phyloP scores from a whole-genome alignment of 2,329 filamentous ascomycete genomes.

The Aschersonia sp. region DNA sequence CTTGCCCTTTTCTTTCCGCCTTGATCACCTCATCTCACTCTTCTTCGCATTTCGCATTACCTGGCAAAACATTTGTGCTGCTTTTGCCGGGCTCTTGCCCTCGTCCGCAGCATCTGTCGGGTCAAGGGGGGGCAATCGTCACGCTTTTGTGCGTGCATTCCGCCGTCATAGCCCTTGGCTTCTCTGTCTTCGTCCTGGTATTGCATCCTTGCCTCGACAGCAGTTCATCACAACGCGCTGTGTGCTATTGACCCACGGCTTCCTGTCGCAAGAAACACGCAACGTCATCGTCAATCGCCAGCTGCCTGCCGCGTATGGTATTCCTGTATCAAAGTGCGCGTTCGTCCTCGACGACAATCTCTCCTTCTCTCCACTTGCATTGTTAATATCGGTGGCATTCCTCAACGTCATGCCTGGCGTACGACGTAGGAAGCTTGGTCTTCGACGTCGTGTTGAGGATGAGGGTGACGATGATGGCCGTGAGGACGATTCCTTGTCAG shows the following conservation, averaged over 20 bases:
- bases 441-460: slow-evolving; percentile 53
- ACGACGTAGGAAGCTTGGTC: slow-evolving; percentile 52
- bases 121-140: no score
- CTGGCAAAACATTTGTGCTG: not conserved
- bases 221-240: no score
- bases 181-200: no score
- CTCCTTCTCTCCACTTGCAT: slow-evolving; percentile 7
- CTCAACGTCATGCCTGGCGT: slow-evolving; percentile 21
- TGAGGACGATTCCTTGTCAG: slow-evolving; percentile 52
- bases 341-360: slow-evolving; percentile 12
- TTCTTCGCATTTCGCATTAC: not conserved
- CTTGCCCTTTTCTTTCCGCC: not conserved
- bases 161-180: no score
- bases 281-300: not conserved
- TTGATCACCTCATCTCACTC: not conserved
- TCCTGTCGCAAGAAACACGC: not conserved
- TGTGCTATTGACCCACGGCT: no score
- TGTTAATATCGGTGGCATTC: slow-evolving; percentile 1
- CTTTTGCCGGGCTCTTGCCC: not conserved
- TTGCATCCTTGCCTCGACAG: no score
- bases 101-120: not conserved
- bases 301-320: slow-evolving; percentile 12
- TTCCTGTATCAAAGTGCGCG: slow-evolving; percentile 10
- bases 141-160: no score
- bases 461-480: slow-evolving; percentile 56